These are phyloP conservation scores for Chrysoporthe puriensis DNA, from an alignment of 2,329 filamentous ascomycete species.

Conservation along the genomic window DNA sequence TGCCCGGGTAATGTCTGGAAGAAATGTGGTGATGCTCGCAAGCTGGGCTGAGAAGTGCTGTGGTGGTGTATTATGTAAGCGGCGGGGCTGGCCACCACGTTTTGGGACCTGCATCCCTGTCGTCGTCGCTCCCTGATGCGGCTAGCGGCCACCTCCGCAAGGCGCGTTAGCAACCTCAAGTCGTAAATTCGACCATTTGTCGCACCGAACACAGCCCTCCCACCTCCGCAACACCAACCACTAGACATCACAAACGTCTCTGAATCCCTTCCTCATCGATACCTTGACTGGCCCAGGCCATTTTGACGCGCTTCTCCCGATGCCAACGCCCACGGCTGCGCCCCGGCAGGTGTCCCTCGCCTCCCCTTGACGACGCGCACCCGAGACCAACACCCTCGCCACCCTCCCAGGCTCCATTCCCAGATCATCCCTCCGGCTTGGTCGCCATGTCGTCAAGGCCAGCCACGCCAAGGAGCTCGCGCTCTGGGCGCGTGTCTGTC, in stretches of 20 bases:
- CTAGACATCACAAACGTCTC: slow-evolving; percentile 15
- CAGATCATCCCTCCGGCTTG: not conserved
- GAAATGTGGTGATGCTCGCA: too few species aligned
- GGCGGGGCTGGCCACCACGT: not conserved
- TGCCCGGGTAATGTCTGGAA: too few species aligned
- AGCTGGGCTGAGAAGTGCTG: not conserved
- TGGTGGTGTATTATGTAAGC: slow-evolving; percentile 1
- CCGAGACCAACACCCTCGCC: slow-evolving; percentile 3
- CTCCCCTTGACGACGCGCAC: slow-evolving; percentile 29
- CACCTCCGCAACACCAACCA: not conserved
- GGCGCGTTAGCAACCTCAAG: slow-evolving; percentile 26
- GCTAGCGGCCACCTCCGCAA: slow-evolving; percentile 21
- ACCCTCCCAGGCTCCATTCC: slow-evolving; percentile 3
- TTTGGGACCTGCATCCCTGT: slow-evolving; percentile 31
- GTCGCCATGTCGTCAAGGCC: slow-evolving; percentile 26
- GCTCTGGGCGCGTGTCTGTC: slow-evolving; percentile 45
- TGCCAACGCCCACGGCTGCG: slow-evolving; percentile 22
- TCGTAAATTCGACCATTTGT: slow-evolving; percentile 26
- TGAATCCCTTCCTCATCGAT: not conserved
- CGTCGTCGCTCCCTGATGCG: slow-evolving; percentile 18
- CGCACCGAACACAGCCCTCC: slow-evolving; percentile 24
- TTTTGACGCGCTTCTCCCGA: slow-evolving; percentile 23
- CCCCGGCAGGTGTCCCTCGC: slow-evolving; percentile 22
- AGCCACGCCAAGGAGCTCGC: slow-evolving; percentile 28
- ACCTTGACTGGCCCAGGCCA: slow-evolving; percentile 1